Conservation (phyloP, 1,139 yeast genomes). For the Hansenula sp. region DNA sequence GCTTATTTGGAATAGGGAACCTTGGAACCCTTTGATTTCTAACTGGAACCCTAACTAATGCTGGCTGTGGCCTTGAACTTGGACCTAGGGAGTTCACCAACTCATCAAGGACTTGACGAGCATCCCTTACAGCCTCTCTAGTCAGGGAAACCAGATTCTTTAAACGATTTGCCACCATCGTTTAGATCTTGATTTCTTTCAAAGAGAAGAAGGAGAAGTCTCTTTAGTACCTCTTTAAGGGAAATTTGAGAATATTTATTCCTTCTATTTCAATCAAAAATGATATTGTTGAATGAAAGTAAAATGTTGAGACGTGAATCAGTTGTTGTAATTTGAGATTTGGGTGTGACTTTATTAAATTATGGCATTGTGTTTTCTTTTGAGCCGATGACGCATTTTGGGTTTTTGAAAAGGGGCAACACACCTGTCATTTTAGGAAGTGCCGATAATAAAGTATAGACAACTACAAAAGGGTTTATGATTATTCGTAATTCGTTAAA, state of each 20-base stretch:
- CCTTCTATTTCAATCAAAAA: too few relatives aligned
- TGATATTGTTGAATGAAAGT: too few relatives aligned
- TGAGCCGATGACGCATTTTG: neutral
- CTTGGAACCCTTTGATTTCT: constrained; percentile 8
- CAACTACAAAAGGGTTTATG: neutral
- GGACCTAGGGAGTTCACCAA: constrained; percentile 23
- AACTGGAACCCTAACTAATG: constrained; percentile 21
- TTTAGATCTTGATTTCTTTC: neutral
- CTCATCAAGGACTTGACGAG: constrained; percentile 32
- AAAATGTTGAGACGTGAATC: too few relatives aligned
- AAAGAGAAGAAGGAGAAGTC: neutral
- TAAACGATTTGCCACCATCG: constrained; percentile 21
- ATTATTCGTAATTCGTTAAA: neutral
- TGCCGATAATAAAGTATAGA: neutral
- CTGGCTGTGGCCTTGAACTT: constrained; percentile 21
- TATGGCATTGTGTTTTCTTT: too few relatives aligned
- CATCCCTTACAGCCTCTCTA: constrained; percentile 31
- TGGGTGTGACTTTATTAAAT: neutral
- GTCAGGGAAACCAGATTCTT: constrained; percentile 28
- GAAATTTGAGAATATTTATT: too few relatives aligned
- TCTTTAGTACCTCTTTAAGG: neutral
- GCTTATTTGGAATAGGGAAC: constrained; percentile 3
- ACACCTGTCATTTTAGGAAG: neutral
- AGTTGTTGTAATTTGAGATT: too few relatives aligned
- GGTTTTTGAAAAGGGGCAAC: too few relatives aligned